Base-by-base conservation (phyloP, 441 rosid species). In the Brassica hybrid region DNA sequence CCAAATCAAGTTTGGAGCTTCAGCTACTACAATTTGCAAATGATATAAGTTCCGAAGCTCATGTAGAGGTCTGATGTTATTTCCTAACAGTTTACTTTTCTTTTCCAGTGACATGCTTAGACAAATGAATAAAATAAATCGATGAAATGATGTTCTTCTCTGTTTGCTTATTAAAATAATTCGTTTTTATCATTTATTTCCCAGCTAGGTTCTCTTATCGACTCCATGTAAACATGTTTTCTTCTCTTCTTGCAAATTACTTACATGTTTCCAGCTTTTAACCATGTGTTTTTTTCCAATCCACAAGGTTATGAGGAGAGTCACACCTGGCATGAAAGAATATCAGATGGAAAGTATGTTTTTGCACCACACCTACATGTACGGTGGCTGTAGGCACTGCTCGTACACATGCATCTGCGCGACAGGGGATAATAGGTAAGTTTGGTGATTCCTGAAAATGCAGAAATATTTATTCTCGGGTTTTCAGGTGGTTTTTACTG, bases 381-480 rank as follows among this genome's bases (percentile, higher is more conserved):
- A 90, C 56, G 97, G 99, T 68, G 96, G 97, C 67, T 94, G 99
- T 79, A 88, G 99, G 88, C 97, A 91, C 77, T 91, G 97, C 84
- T 93, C 98, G 32, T 94, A 94, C 83, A 94, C 98, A 30, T 93
- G 99, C 82, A 89, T 94, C 16, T 94, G 98, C 81, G 99, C 99
- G 58, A 90, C 99, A 52, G 99, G 99, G 68, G 97, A 87, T 65
- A 94, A 90, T 76, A 88, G 99, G 97, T 88, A 76, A 80, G 84
- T 27, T 63, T 77, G 69, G 41, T 57, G 34, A 52, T 30, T 65
- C 2, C 66, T 63, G 54, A 62, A 54, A 50, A 21, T 57, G 48
- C 18, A 6, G 59, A 57, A 7, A 30, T 4, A 57, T 14, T 25
- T 2, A 27, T 18, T 30, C 34, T 68, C 4, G 11, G 30, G 1